Evolutionary conservation across 2,329 filamentous ascomycete species (phyloP), one percentile per base, ranked within the genome.

Genomic region (Sphaerulina populicola): DNA sequence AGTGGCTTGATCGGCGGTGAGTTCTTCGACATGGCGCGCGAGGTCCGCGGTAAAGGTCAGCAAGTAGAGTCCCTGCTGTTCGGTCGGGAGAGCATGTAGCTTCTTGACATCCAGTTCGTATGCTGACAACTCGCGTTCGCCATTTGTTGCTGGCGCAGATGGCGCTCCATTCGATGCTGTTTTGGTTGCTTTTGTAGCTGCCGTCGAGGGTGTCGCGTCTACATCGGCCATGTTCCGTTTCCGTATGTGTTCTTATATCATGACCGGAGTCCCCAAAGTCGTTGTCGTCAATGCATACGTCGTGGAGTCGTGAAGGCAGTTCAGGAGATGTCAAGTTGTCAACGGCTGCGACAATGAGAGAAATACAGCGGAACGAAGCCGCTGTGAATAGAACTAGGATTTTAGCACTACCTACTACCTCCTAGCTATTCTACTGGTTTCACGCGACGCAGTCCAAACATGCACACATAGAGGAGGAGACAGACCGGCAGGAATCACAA

Each of bases 51-150:
- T 85, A 66, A 94, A 96, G 23, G 84, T 94, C 54, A 98, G 77
- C 56, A 98, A 79, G 69, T 93, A 94, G 10, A 98, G 80, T 64
- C 96, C 90, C 71, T 98, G 93, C 69, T 98, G 93, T 72, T 98
- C 93, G 48, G 87, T 82, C 39, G 91, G 88, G 42, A 97, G 80
- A 47, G 86, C 79, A 70, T 95, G 85, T 43, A 98, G 82, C 76
- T 95, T 95, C 63, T 83, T 74, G 60, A 95, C 73, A 67, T 98
- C 90, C 68, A 98, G 86, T 74, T 95, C 59, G 46, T 56, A 71
- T 11, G 41, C 40, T 10, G 35, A 44, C 27, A 50, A 27, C 15
- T 45, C 27, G 9, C 36, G 40, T 15, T 61, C 57, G 39, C 55
- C 56, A 49, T 59, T 59, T 42, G 50, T 42, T 5, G 47, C 56